Conservation (phyloP, 345 rosid genomes). For the Brassica nigra region DNA sequence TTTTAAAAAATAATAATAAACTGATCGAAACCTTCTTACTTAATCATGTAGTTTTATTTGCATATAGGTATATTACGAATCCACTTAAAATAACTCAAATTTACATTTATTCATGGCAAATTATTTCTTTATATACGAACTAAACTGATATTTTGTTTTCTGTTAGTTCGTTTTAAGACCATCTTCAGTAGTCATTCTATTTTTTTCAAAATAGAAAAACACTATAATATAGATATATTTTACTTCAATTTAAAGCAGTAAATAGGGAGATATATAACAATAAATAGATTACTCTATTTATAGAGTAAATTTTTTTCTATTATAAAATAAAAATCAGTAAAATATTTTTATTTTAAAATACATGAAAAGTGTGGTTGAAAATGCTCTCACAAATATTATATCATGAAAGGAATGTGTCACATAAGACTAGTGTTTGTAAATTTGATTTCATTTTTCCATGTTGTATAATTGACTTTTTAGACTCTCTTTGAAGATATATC, state of each 20-base stretch:
- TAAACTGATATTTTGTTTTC: not conserved
- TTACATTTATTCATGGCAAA: constrained; percentile 1
- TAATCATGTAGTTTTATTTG: not conserved
- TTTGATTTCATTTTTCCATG: not conserved
- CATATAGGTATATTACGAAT: not conserved
- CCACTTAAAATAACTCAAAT: not conserved
- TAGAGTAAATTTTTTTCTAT: too few relatives aligned
- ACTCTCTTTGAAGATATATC: not conserved
- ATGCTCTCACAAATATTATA: not conserved
- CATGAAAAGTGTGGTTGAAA: too few relatives aligned
- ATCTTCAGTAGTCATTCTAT: too few relatives aligned
- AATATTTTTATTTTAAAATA: too few relatives aligned
- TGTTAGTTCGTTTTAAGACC: not conserved
- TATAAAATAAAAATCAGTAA: too few relatives aligned
- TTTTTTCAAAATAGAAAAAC: too few relatives aligned
- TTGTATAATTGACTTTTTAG: not conserved
- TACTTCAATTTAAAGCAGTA: too few relatives aligned
- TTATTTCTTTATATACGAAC: not conserved
- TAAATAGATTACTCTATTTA: too few relatives aligned
- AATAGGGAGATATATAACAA: too few relatives aligned
- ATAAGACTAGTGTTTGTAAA: not conserved
- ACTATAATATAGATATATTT: too few relatives aligned
- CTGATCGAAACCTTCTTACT: not conserved
- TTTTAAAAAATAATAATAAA: not conserved
- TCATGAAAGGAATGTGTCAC: not conserved